Base-by-base conservation (phyloP, 73 alveolate species). In the Blepharisma stoltei region DNA sequence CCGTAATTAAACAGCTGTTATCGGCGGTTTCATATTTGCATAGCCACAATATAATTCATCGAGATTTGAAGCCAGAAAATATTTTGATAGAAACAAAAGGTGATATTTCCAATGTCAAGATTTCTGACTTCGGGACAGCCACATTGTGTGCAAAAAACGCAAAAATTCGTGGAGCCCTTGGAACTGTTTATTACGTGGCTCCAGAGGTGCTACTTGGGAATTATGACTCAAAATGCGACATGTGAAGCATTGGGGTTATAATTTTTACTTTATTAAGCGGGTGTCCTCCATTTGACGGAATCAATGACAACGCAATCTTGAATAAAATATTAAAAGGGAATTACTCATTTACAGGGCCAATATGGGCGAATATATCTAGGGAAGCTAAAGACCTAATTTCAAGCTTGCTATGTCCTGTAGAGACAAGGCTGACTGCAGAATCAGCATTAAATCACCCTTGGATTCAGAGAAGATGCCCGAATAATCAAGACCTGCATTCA, bases 361-460 rank as follows among this genome's bases (percentile, higher is more conserved):
- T 54, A 32, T 90, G 97, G 94, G 45, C 53, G 8, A 50, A 75
- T 66, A 65, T 90, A 14, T 84, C 93, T 8, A 76, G 80, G 8
- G 97, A 88, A 21, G 91, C 94, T 23, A 90, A 84, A 65, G 95
- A 88, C 77, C 77, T 90, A 37, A 85, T 91, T 32, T 68, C 49
- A 45, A 81, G 84, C 37, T 77, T 91, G 79, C 70, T 91, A 70
- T 77, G 87, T 67, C 27, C 92, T 94, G 38, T 14, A 25, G 93
- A 81, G 67, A 78, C 77, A 53, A 55, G 97, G 55, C 81, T 80
- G 18, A 75, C 91, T 54, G 93, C 96, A 27, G 83, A 60, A 38
- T 89, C 89, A 71, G 98, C 95, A 50, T 79, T 89, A 23, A 44
- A 90, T 23, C 98, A 93, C 68, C 83, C 86, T n/a, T 92, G 95